Base-by-base conservation (phyloP, 306 rosid species). In the Abrus precatorius region DNA sequence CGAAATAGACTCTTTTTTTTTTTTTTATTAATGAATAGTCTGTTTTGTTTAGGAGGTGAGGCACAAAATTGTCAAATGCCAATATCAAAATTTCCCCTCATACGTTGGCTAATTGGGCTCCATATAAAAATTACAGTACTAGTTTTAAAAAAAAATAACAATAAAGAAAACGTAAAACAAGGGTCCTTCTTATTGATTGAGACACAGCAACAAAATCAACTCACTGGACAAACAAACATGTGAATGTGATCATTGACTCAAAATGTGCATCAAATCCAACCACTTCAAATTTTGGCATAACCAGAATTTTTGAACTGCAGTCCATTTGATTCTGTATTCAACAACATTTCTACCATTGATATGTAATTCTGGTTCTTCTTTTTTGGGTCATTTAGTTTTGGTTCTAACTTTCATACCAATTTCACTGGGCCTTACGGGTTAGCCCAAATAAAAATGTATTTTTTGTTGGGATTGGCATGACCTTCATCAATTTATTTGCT, bases 271-370 rank as follows among this genome's bases (percentile, higher is more conserved):
- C 78, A 40, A 73, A 73, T 55, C 78, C 78, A 73, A 73, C 54
- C 53, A 73, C 66, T 55, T 73, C 63, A 40, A 73, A 50, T 72
- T 53, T 72, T 53, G 76, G 49, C 36, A 72, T 44, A 20, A 36
- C 36, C 63, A 52, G 6, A 72, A 45, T 0, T 72, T 70, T 34
- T 43, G 44, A 73, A 41, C 66, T 41, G 7, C 41, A 33, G 61
- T 71, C 62, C 48, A 8, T 40, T 73, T 41, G 74, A 69, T 49
- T 69, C 75, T 48, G 27, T 3, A 14, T 43, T 12, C 78, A 74
- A 56, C 54, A 41, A n/a, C 6, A 12, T 70, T 53, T 71, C 77
- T 38, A 54, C 28, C 27, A 6, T 38, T 72, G 20, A 20, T 20
- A 20, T 20, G 20, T 20, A 20, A 9, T 65, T 53, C 20, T 72